phyloP scores from a whole-genome alignment of 257 asterid species.

The Przewalskia tangutica region DNA sequence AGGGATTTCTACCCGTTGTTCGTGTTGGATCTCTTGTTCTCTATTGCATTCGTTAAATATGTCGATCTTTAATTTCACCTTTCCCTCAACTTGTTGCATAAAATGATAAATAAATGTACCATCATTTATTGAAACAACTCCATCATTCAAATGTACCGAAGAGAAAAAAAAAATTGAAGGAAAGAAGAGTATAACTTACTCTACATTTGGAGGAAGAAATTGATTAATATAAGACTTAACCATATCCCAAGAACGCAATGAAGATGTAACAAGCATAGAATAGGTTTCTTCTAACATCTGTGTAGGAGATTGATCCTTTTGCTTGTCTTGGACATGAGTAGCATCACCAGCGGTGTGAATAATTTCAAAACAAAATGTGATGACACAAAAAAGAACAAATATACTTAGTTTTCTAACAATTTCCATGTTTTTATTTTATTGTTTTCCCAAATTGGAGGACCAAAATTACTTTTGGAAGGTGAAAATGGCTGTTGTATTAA shows the following conservation, averaged over 20 bases:
- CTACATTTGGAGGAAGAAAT: constrained; percentile 18
- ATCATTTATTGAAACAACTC: background rate
- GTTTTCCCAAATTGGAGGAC: background rate
- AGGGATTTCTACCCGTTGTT: background rate
- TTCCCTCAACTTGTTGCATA: background rate
- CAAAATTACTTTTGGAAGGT: background rate
- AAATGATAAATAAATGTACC: too few species aligned
- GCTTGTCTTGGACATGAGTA: background rate
- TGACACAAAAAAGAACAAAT: background rate
- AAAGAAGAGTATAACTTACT: constrained; percentile 5
- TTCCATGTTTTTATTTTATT: background rate
- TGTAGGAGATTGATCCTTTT: background rate
- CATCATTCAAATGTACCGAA: background rate
- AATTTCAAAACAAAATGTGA: background rate
- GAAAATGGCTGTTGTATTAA: background rate
- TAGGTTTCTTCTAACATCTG: constrained; percentile 7
- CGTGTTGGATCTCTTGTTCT: background rate
- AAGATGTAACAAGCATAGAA: background rate
- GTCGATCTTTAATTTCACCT: background rate
- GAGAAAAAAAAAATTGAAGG: background rate
- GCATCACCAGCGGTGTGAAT: background rate
- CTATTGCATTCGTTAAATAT: background rate
- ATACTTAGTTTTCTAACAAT: background rate
- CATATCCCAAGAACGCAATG: constrained; percentile 4
- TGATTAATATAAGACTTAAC: constrained; percentile 8